Conservation (phyloP, 768 basidiomycete genomes). For the Lepiota brunneoincarnata region DNA sequence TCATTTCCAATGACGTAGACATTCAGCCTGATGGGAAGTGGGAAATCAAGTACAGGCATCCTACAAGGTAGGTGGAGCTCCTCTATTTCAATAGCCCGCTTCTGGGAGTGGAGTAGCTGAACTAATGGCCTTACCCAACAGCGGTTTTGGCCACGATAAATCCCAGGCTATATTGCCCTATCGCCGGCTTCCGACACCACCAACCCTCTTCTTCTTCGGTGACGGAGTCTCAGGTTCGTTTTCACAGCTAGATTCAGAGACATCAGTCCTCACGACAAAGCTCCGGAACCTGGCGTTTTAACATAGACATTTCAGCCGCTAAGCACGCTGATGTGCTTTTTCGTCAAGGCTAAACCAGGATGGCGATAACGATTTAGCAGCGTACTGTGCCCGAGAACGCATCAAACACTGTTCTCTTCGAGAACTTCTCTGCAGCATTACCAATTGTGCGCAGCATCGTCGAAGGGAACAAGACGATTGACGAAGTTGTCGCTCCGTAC, state of each 20-base stretch:
- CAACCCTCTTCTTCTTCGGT: conserved; percentile 93
- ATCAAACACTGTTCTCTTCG: conserved; percentile 82
- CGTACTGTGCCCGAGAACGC: conserved; percentile 74
- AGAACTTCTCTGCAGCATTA: conserved; percentile 64
- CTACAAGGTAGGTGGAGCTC: conserved; percentile 59
- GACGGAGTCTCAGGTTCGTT: conserved; percentile 90
- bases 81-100: too few species aligned
- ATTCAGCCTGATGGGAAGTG: conserved; percentile 66
- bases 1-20: conserved; percentile 90
- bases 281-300: neutral
- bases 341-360: conserved; percentile 77
- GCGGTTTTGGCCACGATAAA: conserved; percentile 94
- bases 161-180: conserved; percentile 93
- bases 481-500: conserved; percentile 36
- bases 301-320: conserved; percentile 86
- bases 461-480: conserved; percentile 58
- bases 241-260: neutral
- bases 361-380: conserved; percentile 83
- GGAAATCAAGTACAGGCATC: conserved; percentile 86
- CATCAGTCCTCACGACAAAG: neutral
- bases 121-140: conserved; percentile 22
- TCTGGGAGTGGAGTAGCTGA: neutral
- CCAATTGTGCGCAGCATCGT: conserved; percentile 67
- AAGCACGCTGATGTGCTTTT: conserved; percentile 92
- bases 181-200: conserved; percentile 62